These are phyloP conservation scores for Diplodia intermedia DNA, from an alignment of 2,329 filamentous ascomycete genomes.

Conservation along the genomic window DNA sequence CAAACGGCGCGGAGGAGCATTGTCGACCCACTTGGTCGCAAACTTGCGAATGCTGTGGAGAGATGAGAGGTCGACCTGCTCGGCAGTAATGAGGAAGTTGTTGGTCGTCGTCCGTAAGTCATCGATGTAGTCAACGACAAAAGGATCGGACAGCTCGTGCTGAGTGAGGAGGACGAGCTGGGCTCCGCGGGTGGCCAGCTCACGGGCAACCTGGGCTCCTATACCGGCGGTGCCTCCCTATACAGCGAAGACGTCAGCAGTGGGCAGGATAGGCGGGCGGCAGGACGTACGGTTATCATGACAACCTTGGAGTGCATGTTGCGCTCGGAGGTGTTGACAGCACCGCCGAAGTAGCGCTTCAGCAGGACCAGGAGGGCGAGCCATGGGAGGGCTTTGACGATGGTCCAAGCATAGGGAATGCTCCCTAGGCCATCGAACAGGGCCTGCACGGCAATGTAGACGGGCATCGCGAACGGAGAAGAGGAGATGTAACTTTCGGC, in stretches of 20 bases:
- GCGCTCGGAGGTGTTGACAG: slow-evolving; percentile 75
- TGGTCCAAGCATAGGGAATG: slow-evolving; percentile 61
- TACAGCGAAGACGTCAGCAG: slow-evolving; percentile 35
- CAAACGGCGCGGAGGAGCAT: slow-evolving; percentile 83
- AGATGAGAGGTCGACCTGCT: slow-evolving; percentile 88
- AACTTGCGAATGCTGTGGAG: slow-evolving; percentile 92
- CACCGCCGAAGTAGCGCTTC: slow-evolving; percentile 81
- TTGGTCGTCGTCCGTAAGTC: slow-evolving; percentile 78
- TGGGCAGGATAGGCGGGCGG: not conserved
- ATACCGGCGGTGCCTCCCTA: slow-evolving; percentile 91
- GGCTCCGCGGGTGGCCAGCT: slow-evolving; percentile 80
- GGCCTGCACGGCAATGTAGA: slow-evolving; percentile 64
- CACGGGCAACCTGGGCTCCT: slow-evolving; percentile 75
- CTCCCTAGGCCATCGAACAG: slow-evolving; percentile 61
- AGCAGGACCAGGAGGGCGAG: slow-evolving; percentile 61
- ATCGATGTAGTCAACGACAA: slow-evolving; percentile 90
- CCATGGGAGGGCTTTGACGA: slow-evolving; percentile 61
- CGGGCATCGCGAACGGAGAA: slow-evolving; percentile 60
- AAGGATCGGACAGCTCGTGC: slow-evolving; percentile 79
- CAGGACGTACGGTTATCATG: slow-evolving; percentile 76
- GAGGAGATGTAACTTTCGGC: slow-evolving; percentile 19
- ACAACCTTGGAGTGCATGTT: slow-evolving; percentile 93
- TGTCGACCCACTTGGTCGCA: slow-evolving; percentile 98
- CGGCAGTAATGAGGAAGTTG: slow-evolving; percentile 91
- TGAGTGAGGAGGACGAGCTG: slow-evolving; percentile 91